phyloP scores from a whole-genome alignment of 2,329 filamentous ascomycete genomes.

The Botrytis galanthina region DNA sequence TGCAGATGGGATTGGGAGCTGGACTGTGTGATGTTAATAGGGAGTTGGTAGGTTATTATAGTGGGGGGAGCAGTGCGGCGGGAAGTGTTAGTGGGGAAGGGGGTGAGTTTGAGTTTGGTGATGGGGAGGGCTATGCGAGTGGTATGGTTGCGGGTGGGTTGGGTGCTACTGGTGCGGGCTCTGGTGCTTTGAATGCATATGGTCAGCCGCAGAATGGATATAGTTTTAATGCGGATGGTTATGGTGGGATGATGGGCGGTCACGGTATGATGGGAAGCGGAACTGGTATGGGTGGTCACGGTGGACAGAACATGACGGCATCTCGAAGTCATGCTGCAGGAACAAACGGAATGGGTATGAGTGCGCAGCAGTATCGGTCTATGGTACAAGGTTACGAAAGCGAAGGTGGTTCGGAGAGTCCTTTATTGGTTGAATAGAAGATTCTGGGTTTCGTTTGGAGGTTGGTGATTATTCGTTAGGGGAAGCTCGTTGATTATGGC shows the following conservation, averaged over 20 bases:
- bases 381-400: slow-evolving; percentile 12
- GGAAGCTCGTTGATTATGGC: background rate
- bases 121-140: background rate
- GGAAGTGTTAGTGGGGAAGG: background rate
- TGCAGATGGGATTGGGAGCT: background rate
- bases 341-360: background rate
- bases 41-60: slow-evolving; percentile 5
- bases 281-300: background rate
- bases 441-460: background rate
- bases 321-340: background rate
- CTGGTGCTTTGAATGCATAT: background rate
- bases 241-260: background rate
- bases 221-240: background rate
- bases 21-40: slow-evolving; percentile 12
- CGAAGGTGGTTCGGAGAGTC: slow-evolving; percentile 26
- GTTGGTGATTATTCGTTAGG: rapidly evolving
- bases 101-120: background rate
- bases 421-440: slow-evolving; percentile 27
- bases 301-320: background rate
- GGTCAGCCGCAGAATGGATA: background rate
- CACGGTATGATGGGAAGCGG: slow-evolving; percentile 3
- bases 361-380: background rate
- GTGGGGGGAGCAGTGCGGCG: background rate
- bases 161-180: background rate
- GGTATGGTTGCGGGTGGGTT: background rate